Conservation (phyloP, 306 rosid species). For the Malus asiatica region DNA sequence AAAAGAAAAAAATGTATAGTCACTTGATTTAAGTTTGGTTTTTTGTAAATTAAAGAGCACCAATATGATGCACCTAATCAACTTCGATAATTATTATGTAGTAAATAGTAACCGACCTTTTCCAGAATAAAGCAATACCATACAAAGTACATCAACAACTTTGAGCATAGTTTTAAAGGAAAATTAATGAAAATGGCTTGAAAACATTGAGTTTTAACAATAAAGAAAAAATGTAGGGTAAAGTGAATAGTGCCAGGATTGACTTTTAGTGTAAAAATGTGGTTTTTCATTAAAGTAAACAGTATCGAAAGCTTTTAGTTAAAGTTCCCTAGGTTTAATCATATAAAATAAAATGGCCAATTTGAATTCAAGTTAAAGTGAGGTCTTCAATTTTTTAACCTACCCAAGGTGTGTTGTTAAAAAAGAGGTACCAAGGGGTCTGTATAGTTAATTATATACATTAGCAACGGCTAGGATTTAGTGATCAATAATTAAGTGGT, state of each 20-base stretch:
- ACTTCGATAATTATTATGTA: neutral
- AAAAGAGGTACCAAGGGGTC: neutral
- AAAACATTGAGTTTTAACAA: too few species aligned
- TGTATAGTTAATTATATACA: too few species aligned
- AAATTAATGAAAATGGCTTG: too few species aligned
- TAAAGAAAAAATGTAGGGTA: too few species aligned
- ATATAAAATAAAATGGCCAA: neutral
- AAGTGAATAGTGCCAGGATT: too few species aligned
- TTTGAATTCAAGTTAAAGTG: neutral
- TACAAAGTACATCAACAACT: neutral
- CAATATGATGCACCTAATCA: neutral
- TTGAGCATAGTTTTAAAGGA: neutral
- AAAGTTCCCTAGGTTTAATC: neutral
- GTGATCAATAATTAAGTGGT: neutral
- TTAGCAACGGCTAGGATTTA: neutral
- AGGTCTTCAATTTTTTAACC: neutral
- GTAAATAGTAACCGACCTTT: neutral
- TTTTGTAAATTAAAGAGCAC: neutral
- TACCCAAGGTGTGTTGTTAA: neutral
- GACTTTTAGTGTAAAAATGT: too few species aligned
- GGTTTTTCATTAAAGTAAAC: too few species aligned
- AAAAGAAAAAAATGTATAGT: neutral
- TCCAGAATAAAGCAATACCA: neutral
- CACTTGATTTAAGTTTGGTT: neutral
- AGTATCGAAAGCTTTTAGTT: too few species aligned